Base-by-base conservation (phyloP, 345 rosid genomes). In the Eucalyptus victrix region DNA sequence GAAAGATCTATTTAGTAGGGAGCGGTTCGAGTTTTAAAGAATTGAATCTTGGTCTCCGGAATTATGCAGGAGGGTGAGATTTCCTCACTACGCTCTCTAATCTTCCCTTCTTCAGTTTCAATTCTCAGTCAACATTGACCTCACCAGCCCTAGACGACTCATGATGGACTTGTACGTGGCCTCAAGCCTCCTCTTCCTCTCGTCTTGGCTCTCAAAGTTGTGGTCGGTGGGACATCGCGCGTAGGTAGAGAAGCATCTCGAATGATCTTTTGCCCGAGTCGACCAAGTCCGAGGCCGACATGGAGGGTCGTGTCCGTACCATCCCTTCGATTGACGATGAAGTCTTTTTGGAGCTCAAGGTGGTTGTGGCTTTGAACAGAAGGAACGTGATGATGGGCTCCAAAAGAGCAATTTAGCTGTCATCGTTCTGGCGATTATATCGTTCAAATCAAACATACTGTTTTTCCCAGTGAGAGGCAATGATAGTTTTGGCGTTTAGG, bases 251-350 rank as follows among this genome's bases (percentile, higher is more conserved):
- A 32, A 62, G n/a, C 34, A 6, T 30, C 34, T 4, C 34, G 0
- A 2, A 0, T 6, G 17, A 28, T 62, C 72, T 30, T 14, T 65
- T 30, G 37, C 19, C 0, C 1, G 9, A 30, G 0, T 65, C 1
- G 21, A 7, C 18, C 10, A 0, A n/a, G 21, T 15, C 37, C 1
- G 1, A 65, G 72, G 34, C 9, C 3, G 5, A 65, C 16, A 60
- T 30, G 34, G 34, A 62, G 18, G 16, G 72, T 65, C 3, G 0
- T 14, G 37, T 65, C 32, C 5, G 37, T 65, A n/a, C 19, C 19
- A 7, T 65, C 10, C 37, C 37, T 65, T 65, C 0, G 0, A 2
- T 2, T 0, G 0, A 65, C 0, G 9, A 65, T n/a, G 37, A 65
- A 37, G 72, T n/a, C 72, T 7, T n/a, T 65, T 14, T n/a, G 72